Percentiles rank a stretch among this genome's conserved stretches.
Evolutionary conservation across 306 rosid genomes (phyloP).

Genomic region (Geum urbanum): DNA sequence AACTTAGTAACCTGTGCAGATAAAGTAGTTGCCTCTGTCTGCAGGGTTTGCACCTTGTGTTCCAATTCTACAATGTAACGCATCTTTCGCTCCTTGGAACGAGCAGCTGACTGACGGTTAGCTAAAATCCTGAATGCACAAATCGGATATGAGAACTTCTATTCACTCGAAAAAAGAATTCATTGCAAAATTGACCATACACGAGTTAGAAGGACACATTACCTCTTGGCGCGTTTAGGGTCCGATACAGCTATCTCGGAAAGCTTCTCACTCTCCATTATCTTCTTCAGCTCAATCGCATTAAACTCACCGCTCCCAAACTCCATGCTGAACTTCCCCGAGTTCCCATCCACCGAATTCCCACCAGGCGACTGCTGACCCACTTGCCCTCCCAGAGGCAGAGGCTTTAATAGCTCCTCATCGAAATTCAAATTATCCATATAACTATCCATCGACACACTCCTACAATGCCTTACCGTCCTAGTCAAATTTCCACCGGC

Average conservation of each 20-base stretch:
- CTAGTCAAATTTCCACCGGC: conserved; percentile 50
- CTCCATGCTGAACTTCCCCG: conserved; percentile 43
- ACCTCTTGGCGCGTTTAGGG: conserved; percentile 92
- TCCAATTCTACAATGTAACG: conserved; percentile 76
- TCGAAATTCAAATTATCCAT: conserved; percentile 52
- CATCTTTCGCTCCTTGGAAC: conserved; percentile 75
- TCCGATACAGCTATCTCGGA: conserved; percentile 74
- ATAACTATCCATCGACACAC: conserved; percentile 73
- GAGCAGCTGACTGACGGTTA: conserved; percentile 90
- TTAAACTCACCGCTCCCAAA: conserved; percentile 63
- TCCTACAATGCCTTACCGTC: conserved; percentile 53
- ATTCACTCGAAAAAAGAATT: neutral
- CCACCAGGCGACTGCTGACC: conserved; percentile 50
- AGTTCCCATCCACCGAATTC: conserved; percentile 41
- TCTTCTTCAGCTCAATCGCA: conserved; percentile 62
- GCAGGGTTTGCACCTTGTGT: conserved; percentile 88
- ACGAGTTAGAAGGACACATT: conserved; percentile 6
- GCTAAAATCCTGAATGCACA: conserved; percentile 68
- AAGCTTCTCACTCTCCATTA: conserved; percentile 68
- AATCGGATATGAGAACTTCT: conserved; percentile 6
- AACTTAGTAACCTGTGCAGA: conserved; percentile 65
- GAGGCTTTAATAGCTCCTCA: conserved; percentile 47
- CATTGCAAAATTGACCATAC: neutral
- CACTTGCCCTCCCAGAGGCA: conserved; percentile 32
- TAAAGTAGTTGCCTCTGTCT: conserved; percentile 76